A percentile compares a stretch with the other conserved stretches of the same genome.
phyloP scores from a whole-genome alignment of 2,329 filamentous ascomycete genomes.

The Eurotiales sp. region DNA sequence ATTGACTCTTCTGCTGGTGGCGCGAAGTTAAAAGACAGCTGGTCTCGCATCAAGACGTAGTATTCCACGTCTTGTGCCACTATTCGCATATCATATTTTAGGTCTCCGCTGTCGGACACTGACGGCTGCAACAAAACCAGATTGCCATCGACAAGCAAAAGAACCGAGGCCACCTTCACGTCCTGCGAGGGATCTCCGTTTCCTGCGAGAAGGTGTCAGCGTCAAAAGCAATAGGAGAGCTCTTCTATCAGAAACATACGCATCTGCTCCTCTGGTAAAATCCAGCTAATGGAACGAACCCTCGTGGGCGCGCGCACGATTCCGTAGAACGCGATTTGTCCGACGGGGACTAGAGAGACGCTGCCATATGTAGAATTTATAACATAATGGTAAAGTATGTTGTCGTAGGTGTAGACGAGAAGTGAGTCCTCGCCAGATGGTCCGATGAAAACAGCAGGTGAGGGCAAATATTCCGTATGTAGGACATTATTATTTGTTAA shows the following conservation, averaged over 20 bases:
- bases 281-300: conserved; percentile 92
- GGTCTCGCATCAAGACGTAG: conserved; percentile 87
- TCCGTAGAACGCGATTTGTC: conserved; percentile 94
- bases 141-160: conserved; percentile 97
- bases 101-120: conserved; percentile 71
- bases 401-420: conserved; percentile 95
- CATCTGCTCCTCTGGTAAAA: conserved; percentile 85
- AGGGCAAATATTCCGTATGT: conserved; percentile 71
- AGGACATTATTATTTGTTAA: conserved; percentile 71
- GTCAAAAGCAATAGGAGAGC: conserved; percentile 12
- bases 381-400: conserved; percentile 90
- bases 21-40: conserved; percentile 52
- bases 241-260: conserved; percentile 42
- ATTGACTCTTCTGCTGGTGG: conserved; percentile 45
- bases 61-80: conserved; percentile 96
- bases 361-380: conserved; percentile 69
- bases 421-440: conserved; percentile 90
- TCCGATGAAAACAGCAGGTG: conserved; percentile 85
- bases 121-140: conserved; percentile 88
- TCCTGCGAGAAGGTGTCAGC: conserved; percentile 35
- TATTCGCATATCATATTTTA: conserved; percentile 98
- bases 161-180: conserved; percentile 84
- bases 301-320: conserved; percentile 91
- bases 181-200: conserved; percentile 95
- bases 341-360: conserved; percentile 82